Evolutionary conservation across 2,329 filamentous ascomycete genomes (phyloP), one percentile per base, ranked within the genome.

Genomic region (Aaosphaeria pasadenensis): DNA sequence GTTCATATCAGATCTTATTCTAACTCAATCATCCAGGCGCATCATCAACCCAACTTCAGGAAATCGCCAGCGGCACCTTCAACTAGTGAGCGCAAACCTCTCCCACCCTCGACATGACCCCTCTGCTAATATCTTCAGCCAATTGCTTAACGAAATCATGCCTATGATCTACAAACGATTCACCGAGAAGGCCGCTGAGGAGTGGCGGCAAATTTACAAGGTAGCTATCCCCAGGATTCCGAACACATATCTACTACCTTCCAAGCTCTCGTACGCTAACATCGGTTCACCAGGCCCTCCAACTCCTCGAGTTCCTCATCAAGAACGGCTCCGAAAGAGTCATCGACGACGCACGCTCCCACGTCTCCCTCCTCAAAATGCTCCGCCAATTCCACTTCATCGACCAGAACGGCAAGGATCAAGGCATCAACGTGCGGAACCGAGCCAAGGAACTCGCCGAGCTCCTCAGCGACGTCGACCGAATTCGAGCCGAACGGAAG

Each of bases 141-240:
- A 96, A 84, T 84, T 91, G 45, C 84, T 99, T 48, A 97, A 97
- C 73, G 94, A 99, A 73, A 97, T 99, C 69, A 99, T 99, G 94
- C 94, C 94, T 57, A 94, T 99, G 90, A 96, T 99, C 67, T 99
- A 99, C 78, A 94, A 95, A 66, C 89, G 94, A 56, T 99, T 99
- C 73, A 99, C 94, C 52, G 94, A 99, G 71, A 99, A 99, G 78
- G 82, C 91, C 6, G 92, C 94, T 47, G 94, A 99, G 70, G 94
- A 99, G 75, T 99, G 94, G 94, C 84, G 94, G 58, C 94, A 99
- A 72, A 99, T 99, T 67, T 99, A 99, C 82, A 99, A 99, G 79
- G 87, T 90, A 52, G 48, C 51, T 11, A 36, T 36, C 9, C 33
- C n/a, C 17, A 24, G 17, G 17, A 24, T 24, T 24, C 17, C 17